Percentiles rank a stretch among this genome's conserved stretches.
Conservation (phyloP, 106 monocot genomes). For the Dactylorhiza incarnata region DNA sequence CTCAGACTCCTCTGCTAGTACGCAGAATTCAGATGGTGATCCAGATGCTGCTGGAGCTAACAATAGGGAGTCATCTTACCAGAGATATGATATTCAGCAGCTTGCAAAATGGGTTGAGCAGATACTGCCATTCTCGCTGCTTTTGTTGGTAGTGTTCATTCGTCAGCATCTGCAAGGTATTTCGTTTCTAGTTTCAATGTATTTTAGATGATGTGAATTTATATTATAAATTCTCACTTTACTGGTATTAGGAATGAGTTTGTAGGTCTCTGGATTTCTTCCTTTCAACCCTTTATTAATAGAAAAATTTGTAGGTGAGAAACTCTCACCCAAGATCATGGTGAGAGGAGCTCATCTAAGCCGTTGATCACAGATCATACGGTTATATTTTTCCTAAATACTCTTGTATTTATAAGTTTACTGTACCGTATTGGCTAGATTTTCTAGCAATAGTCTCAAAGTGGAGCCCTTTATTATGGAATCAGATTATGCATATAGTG, state of each 20-base stretch:
- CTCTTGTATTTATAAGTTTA: too few species aligned
- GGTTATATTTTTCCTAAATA: too few species aligned
- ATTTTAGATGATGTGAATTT: not conserved
- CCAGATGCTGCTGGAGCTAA: constrained; percentile 21
- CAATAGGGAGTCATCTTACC: constrained; percentile 53
- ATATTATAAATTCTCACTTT: not conserved
- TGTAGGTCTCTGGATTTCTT: too few species aligned
- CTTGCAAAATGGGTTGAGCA: constrained; percentile 90
- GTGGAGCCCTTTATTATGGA: not conserved
- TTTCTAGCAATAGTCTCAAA: not conserved
- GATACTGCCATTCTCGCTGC: constrained; percentile 85
- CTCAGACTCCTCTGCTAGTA: constrained; percentile 4
- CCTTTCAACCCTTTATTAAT: too few species aligned
- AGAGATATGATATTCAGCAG: constrained; percentile 94
- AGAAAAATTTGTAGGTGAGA: too few species aligned
- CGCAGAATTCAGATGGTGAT: constrained; percentile 20
- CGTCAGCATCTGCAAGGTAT: constrained; percentile 97
- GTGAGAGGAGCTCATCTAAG: too few species aligned
- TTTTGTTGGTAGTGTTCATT: constrained; percentile 91
- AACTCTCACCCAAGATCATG: too few species aligned
- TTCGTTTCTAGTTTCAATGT: not conserved
- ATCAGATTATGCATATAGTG: not conserved
- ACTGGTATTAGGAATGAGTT: not conserved
- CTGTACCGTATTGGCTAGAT: too few species aligned
- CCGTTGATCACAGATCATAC: too few species aligned